These are phyloP conservation scores for Orbilia blumenaviensis DNA, from an alignment of 2,329 filamentous ascomycete genomes.

Conservation along the genomic window DNA sequence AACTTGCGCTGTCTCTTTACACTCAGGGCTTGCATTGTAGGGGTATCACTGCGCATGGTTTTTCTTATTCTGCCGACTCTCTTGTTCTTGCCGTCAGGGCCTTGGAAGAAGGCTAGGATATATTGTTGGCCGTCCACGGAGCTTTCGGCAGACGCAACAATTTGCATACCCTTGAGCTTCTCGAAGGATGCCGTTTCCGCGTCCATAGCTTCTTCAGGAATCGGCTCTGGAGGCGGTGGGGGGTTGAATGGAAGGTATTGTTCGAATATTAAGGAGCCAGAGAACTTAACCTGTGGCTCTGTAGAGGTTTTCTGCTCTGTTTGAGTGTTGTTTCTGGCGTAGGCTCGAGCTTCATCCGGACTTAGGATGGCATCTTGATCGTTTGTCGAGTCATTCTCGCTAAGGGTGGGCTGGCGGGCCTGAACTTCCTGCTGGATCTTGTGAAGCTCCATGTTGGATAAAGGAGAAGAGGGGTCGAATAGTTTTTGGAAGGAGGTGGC, in stretches of 20 bases:
- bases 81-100: conserved; percentile 61
- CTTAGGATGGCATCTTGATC: conserved; percentile 68
- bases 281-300: conserved; percentile 69
- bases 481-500: conserved; percentile 83
- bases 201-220: conserved; percentile 59
- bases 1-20: conserved; percentile 91
- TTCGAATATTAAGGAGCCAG: conserved; percentile 74
- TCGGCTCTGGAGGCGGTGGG: conserved; percentile 78
- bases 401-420: conserved; percentile 64
- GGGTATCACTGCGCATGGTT: conserved; percentile 67
- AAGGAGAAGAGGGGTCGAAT: conserved; percentile 71
- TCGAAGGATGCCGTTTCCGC: conserved; percentile 4
- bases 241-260: conserved; percentile 82
- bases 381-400: conserved; percentile 54
- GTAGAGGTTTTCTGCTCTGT: conserved; percentile 65
- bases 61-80: conserved; percentile 61
- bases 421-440: conserved; percentile 71
- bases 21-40: conserved; percentile 81
- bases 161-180: conserved; percentile 12
- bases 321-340: conserved; percentile 57
- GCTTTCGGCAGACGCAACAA: conserved; percentile 14
- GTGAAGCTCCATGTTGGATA: conserved; percentile 61
- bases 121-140: conserved; percentile 8
- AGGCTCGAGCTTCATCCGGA: conserved; percentile 69
- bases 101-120: conserved; percentile 66